A percentile compares a stretch with the other conserved stretches of the same genome.
Evolutionary conservation across 345 rosid genomes (phyloP).

Genomic region (Populus pruinosa): DNA sequence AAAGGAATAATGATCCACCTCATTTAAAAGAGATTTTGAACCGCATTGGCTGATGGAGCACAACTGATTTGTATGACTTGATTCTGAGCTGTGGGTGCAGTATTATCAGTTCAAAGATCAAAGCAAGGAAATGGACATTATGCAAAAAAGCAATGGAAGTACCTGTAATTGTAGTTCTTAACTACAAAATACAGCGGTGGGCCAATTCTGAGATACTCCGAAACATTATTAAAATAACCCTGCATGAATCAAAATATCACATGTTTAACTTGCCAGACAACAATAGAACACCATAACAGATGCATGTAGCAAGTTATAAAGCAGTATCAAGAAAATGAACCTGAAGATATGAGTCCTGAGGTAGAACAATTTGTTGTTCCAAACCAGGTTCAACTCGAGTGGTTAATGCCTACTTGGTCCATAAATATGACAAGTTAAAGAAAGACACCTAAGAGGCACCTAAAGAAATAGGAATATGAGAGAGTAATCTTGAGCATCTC

Average conservation of each 20-base stretch:
- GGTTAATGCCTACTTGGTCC: constrained; percentile 61
- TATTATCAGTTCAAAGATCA: neutral
- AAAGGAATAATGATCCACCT: constrained; percentile 41
- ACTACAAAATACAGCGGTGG: constrained; percentile 92
- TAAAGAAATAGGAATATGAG: neutral
- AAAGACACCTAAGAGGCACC: neutral
- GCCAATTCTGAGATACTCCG: constrained; percentile 86
- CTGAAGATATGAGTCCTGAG: constrained; percentile 95
- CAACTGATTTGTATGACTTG: constrained; percentile 75
- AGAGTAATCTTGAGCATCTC: constrained; percentile 36
- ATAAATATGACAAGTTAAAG: constrained; percentile 16
- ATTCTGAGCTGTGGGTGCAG: constrained; percentile 72
- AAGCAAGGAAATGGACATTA: neutral
- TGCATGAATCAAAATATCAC: constrained; percentile 27
- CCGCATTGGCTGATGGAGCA: constrained; percentile 96
- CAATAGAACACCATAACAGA: constrained; percentile 6
- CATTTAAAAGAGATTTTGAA: constrained; percentile 80
- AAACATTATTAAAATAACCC: constrained; percentile 83
- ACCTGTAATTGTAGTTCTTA: constrained; percentile 93
- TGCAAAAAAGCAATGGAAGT: constrained; percentile 18
- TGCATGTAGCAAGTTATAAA: constrained; percentile 7
- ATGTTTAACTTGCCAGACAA: constrained; percentile 16
- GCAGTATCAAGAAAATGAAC: constrained; percentile 32
- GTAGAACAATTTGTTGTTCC: constrained; percentile 96
- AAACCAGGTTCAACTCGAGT: constrained; percentile 91